Conservation (phyloP, 768 basidiomycete species). For the Boletus reticulatus region DNA sequence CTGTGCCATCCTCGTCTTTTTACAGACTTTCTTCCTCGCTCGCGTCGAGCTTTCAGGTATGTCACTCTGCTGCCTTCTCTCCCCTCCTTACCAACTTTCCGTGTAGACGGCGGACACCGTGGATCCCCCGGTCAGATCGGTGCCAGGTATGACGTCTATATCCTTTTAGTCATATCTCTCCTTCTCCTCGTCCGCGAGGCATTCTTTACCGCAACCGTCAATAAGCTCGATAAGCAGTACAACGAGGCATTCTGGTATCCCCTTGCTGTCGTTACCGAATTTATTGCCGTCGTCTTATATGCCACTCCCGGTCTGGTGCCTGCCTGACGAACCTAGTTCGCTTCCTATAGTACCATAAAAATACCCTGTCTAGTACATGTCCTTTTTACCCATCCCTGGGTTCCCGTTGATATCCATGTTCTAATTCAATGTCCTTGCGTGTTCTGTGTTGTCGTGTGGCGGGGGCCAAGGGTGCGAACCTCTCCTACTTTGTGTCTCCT, state of each 20-base stretch:
- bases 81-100: neutral
- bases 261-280: constrained; percentile 30
- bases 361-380: constrained; percentile 5
- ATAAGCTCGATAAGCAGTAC: constrained; percentile 14
- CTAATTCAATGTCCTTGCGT: neutral
- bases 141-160: constrained; percentile 15
- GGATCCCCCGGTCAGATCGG: constrained; percentile 7
- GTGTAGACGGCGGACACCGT: constrained; percentile 11
- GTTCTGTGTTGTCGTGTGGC: constrained; percentile 17
- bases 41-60: constrained; percentile 15
- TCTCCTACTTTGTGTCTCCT: neutral
- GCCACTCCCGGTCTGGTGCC: constrained; percentile 33
- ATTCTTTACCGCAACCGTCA: constrained; percentile 30
- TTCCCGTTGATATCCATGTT: neutral
- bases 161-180: constrained; percentile 23
- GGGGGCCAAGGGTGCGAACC: constrained; percentile 25
- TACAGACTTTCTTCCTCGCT: constrained; percentile 20
- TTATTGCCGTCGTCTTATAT: constrained; percentile 30
- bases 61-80: neutral
- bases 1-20: constrained; percentile 20
- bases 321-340: neutral
- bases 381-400: too few species aligned
- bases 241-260: constrained; percentile 34
- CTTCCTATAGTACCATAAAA: neutral
- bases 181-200: constrained; percentile 29